A percentile compares a stretch with the other conserved stretches of the same genome.
Evolutionary conservation across 169 alveolate species (phyloP).

Genomic region (Sarcocystis neurona): DNA sequence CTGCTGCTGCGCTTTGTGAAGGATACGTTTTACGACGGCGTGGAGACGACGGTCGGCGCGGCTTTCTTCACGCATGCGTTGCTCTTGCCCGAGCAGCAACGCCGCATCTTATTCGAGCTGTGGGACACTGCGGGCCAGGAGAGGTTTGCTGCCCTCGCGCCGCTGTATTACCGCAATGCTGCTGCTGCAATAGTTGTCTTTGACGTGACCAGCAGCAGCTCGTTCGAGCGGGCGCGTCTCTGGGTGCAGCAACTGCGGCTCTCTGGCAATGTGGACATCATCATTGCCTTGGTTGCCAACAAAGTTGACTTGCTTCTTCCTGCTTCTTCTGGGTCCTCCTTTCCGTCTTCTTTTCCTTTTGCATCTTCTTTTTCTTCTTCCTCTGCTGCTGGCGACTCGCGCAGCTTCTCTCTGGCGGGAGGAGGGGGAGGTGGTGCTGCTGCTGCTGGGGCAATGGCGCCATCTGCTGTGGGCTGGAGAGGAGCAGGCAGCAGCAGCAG

Average conservation of each 20-base stretch:
- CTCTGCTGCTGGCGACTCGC: too few relatives aligned
- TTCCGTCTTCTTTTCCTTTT: too few relatives aligned
- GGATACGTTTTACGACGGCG: constrained; percentile 25
- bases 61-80: constrained; percentile 54
- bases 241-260: constrained; percentile 63
- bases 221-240: constrained; percentile 47
- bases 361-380: too few relatives aligned
- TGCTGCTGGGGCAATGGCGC: too few relatives aligned
- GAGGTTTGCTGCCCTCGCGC: constrained; percentile 58
- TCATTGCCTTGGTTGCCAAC: constrained; percentile 62
- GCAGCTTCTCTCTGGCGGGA: too few relatives aligned
- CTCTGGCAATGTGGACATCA: constrained; percentile 38
- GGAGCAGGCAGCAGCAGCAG: too few relatives aligned
- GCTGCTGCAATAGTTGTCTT: constrained; percentile 65
- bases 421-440: too few relatives aligned
- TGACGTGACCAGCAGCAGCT: constrained; percentile 46
- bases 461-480: too few relatives aligned
- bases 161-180: constrained; percentile 65
- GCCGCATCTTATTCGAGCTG: constrained; percentile 46
- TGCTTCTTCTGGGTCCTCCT: too few relatives aligned
- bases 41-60: constrained; percentile 65
- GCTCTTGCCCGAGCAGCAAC: constrained; percentile 37
- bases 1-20: constrained; percentile 56
- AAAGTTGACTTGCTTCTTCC: constrained; percentile 35
- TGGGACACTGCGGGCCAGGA: constrained; percentile 69